These are phyloP conservation scores for Schizochytrium sp. DNA, from an alignment of 108 stramenopile species.

Conservation along the genomic window DNA sequence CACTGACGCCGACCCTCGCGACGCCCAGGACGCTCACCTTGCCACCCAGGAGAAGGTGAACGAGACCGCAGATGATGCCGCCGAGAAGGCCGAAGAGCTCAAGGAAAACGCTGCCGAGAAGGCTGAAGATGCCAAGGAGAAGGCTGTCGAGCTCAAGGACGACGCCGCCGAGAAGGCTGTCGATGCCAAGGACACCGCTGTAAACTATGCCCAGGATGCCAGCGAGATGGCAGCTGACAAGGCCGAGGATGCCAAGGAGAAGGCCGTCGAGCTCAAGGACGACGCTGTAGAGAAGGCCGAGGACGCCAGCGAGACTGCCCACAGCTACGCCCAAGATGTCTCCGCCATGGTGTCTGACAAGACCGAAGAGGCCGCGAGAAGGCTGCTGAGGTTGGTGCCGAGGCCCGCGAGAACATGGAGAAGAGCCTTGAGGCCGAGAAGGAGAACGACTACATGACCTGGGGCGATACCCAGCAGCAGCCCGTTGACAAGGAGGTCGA, in stretches of 20 bases:
- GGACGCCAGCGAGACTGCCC: constrained; percentile 3
- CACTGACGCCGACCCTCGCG: background rate
- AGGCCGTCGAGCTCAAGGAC: constrained; percentile 2
- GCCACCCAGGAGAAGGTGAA: constrained; percentile 31
- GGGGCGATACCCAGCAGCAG: constrained; percentile 45
- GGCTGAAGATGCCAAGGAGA: background rate
- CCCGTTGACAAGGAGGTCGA: constrained; percentile 48
- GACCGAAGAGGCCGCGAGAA: constrained; percentile 48
- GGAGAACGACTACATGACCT: background rate
- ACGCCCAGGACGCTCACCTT: background rate
- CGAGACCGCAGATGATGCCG: constrained; percentile 34
- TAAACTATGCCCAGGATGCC: background rate
- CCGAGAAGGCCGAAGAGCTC: background rate
- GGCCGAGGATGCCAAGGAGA: constrained; percentile 54
- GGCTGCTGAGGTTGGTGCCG: background rate
- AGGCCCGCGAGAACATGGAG: background rate
- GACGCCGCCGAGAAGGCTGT: constrained; percentile 8
- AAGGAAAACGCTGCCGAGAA: background rate
- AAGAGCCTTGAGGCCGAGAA: background rate
- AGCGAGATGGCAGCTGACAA: constrained; percentile 25
- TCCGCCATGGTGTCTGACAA: constrained; percentile 1
- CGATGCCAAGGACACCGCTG: constrained; percentile 26
- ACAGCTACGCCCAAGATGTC: constrained; percentile 18
- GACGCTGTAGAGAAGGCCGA: background rate
- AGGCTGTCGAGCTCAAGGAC: constrained; percentile 36